These are phyloP conservation scores for Fraxinus cuspidata DNA, from an alignment of 257 asterid genomes.

Conservation along the genomic window DNA sequence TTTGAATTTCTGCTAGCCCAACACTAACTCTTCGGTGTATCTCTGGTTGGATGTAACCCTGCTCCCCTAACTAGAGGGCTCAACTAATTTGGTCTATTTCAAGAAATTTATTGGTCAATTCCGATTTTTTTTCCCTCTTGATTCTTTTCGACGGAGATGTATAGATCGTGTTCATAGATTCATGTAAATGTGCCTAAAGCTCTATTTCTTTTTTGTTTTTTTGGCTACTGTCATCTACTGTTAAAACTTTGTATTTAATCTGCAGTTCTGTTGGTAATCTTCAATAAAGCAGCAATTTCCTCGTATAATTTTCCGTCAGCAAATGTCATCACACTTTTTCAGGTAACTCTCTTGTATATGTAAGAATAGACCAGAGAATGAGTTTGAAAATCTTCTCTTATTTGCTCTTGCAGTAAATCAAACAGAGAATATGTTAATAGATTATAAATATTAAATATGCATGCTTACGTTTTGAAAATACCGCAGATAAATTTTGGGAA, in stretches of 20 bases:
- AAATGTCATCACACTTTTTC: slow-evolving; percentile 31
- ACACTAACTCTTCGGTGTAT: too few species aligned
- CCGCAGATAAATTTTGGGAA: not conserved
- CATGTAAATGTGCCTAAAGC: too few species aligned
- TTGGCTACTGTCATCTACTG: not conserved
- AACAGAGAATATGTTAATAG: not conserved
- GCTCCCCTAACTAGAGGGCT: too few species aligned
- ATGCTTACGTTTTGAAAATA: not conserved
- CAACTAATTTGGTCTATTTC: too few species aligned
- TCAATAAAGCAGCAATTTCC: slow-evolving; percentile 33
- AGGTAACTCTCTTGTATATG: slow-evolving; percentile 19
- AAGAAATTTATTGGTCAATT: too few species aligned
- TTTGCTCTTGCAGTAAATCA: not conserved
- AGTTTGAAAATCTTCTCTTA: not conserved
- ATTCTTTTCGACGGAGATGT: too few species aligned
- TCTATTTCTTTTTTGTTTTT: too few species aligned
- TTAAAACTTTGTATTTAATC: not conserved
- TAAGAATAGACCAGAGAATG: not conserved
- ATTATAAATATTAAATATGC: too few species aligned
- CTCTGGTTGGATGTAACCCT: too few species aligned
- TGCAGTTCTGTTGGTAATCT: slow-evolving; percentile 29
- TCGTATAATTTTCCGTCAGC: slow-evolving; percentile 29
- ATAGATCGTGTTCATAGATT: too few species aligned
- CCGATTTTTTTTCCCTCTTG: too few species aligned
- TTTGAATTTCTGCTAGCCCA: too few species aligned